phyloP scores from a whole-genome alignment of 768 basidiomycete species.

The Leccinum imitatum region DNA sequence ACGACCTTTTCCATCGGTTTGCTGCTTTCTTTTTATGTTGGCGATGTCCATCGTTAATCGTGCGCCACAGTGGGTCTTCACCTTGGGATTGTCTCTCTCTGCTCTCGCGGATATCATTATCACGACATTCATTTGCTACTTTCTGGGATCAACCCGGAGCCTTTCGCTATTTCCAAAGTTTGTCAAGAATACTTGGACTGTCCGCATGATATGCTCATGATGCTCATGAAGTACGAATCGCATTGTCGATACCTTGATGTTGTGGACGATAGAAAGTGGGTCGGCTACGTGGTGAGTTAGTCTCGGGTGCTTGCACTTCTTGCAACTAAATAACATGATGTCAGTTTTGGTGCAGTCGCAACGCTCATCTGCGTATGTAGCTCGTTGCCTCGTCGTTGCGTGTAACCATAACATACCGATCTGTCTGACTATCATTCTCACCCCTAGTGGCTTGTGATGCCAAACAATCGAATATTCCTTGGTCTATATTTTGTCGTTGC shows the following conservation, averaged over 20 bases:
- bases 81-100: slow-evolving; percentile 45
- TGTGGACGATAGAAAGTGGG: slow-evolving; percentile 28
- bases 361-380: slow-evolving; percentile 22
- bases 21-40: neutral
- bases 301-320: too few relatives aligned
- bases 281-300: slow-evolving; percentile 21
- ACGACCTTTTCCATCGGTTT: slow-evolving; percentile 13
- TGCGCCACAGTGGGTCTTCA: slow-evolving; percentile 42
- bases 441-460: slow-evolving; percentile 25
- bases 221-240: slow-evolving; percentile 17
- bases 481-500: slow-evolving; percentile 26
- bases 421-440: neutral
- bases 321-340: neutral
- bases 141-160: slow-evolving; percentile 37
- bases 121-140: slow-evolving; percentile 41
- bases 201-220: neutral
- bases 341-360: slow-evolving; percentile 16
- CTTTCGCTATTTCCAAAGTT: slow-evolving; percentile 36
- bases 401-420: neutral
- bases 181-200: neutral
- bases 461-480: slow-evolving; percentile 26
- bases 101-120: slow-evolving; percentile 47
- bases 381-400: neutral
- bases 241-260: slow-evolving; percentile 23
- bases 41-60: neutral